Percentiles rank a stretch among this genome's conserved stretches.
Conservation (phyloP, 208 protist species). For the Trypanosoma theileri region DNA sequence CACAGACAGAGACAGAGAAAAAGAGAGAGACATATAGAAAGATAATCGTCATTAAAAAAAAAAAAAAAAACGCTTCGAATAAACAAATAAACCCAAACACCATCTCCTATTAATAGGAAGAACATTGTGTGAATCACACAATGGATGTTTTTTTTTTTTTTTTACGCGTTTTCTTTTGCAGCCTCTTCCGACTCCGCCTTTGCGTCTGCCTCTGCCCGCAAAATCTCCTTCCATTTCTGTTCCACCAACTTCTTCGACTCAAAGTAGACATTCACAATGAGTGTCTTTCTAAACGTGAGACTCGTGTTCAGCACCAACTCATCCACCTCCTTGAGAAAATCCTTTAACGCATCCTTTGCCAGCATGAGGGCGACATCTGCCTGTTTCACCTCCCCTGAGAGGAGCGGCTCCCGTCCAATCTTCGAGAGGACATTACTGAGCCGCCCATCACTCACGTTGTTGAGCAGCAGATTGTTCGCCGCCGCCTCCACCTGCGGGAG, state of each 20-base stretch:
- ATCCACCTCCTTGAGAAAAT: slow-evolving; percentile 87
- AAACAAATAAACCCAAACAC: background rate
- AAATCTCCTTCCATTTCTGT: slow-evolving; percentile 58
- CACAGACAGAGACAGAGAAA: slow-evolving; percentile 2
- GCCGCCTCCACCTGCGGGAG: slow-evolving; percentile 80
- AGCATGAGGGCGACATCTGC: slow-evolving; percentile 67
- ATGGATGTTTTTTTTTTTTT: background rate
- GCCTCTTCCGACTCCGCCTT: slow-evolving; percentile 14
- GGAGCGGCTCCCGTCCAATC: slow-evolving; percentile 74
- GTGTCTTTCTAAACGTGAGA: slow-evolving; percentile 72
- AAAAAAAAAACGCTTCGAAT: slow-evolving; percentile 12
- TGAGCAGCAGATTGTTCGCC: slow-evolving; percentile 76
- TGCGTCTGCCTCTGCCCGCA: slow-evolving; percentile 29
- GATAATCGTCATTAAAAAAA: slow-evolving; percentile 1
- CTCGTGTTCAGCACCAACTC: slow-evolving; percentile 77
- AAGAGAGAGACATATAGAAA: slow-evolving; percentile 2
- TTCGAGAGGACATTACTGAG: slow-evolving; percentile 86
- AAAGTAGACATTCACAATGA: slow-evolving; percentile 79
- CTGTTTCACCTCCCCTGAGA: slow-evolving; percentile 54
- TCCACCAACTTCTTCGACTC: slow-evolving; percentile 63
- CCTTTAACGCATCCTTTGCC: slow-evolving; percentile 87
- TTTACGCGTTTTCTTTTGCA: background rate
- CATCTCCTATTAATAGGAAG: background rate
- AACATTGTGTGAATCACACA: background rate
- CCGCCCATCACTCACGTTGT: slow-evolving; percentile 83